Evolutionary conservation across 495 filamentous ascomycete genomes (phyloP).

Genomic region (Trichoderma virens): DNA sequence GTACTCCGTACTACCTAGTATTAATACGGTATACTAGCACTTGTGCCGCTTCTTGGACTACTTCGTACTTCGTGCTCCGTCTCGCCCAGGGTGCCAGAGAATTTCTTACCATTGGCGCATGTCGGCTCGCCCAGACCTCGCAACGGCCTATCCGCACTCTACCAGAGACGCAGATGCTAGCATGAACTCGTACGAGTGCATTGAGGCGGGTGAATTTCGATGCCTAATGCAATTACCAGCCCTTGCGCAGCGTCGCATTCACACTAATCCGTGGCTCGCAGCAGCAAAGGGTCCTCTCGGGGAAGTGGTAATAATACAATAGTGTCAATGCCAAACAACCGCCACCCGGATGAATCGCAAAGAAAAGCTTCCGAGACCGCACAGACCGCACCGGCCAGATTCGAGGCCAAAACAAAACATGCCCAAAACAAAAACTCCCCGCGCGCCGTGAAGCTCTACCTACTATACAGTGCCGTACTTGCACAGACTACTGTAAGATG

Average conservation of each 20-base stretch:
- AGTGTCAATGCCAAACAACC: no score
- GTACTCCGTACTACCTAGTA: neutral
- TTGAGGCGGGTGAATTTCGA: neutral
- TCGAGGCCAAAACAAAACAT: no score
- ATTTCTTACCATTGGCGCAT: neutral
- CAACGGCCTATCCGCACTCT: slow-evolving; percentile 2
- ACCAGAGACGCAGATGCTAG: neutral
- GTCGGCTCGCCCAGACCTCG: neutral
- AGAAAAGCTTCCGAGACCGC: neutral
- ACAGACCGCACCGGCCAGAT: neutral
- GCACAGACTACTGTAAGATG: neutral
- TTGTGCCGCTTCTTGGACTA: no score
- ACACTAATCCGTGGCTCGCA: neutral
- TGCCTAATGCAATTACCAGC: neutral
- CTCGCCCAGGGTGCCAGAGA: neutral
- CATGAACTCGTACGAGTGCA: neutral
- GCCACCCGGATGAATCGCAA: neutral
- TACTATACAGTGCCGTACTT: no score
- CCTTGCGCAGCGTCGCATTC: neutral
- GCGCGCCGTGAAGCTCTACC: no score
- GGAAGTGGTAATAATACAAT: neutral
- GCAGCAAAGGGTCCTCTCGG: neutral
- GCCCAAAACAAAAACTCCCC: no score
- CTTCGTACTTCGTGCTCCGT: neutral
- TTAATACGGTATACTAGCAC: no score